Evolutionary conservation across 257 asterid species (phyloP).

Genomic region (Primulina huaijiensis): DNA sequence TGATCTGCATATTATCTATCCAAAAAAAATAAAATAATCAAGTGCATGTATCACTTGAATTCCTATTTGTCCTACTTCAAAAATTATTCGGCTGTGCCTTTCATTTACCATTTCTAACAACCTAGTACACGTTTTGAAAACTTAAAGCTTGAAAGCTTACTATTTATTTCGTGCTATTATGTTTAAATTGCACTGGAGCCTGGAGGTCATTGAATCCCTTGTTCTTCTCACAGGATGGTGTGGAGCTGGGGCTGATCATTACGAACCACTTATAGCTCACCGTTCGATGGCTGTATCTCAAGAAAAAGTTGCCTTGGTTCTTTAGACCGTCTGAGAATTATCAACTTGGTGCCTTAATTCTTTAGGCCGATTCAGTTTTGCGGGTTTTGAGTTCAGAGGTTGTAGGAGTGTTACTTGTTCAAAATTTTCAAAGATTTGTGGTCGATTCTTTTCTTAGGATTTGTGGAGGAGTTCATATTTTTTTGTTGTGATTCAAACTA

Average conservation of each 20-base stretch:
- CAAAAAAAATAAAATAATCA: too few relatives aligned
- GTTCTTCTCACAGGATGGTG: conserved; percentile 72
- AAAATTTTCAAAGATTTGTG: neutral
- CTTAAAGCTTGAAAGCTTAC: neutral
- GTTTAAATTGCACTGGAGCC: neutral
- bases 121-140: neutral
- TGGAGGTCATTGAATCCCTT: neutral
- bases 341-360: neutral
- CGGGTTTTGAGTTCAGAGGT: neutral
- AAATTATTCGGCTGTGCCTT: too few relatives aligned
- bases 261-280: conserved; percentile 85
- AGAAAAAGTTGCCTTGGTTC: conserved; percentile 86
- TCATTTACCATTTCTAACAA: neutral
- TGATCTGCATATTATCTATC: too few relatives aligned
- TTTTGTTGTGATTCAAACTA: neutral
- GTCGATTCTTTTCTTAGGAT: neutral
- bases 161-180: too few relatives aligned
- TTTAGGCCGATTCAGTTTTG: neutral
- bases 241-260: conserved; percentile 94
- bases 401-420: neutral
- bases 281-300: conserved; percentile 53
- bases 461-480: neutral
- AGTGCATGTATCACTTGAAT: too few relatives aligned
- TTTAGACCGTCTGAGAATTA: conserved; percentile 33
- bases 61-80: too few relatives aligned